phyloP scores from a whole-genome alignment of 306 rosid genomes.

The Malus sieversii region DNA sequence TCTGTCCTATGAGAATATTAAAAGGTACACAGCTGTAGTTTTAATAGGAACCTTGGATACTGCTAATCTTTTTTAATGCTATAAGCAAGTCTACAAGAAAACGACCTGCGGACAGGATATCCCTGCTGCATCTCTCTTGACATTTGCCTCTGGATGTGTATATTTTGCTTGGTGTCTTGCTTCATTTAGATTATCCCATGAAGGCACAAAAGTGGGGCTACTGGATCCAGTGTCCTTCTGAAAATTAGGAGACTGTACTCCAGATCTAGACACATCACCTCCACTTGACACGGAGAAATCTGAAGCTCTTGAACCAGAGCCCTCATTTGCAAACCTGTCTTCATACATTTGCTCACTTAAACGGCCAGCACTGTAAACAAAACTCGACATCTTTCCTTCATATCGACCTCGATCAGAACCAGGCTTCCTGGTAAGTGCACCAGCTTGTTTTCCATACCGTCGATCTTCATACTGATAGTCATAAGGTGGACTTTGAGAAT shows the following conservation, averaged over 20 bases:
- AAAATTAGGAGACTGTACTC: conserved; percentile 56
- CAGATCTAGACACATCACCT: conserved; percentile 61
- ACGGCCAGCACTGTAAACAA: conserved; percentile 66
- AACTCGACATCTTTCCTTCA: conserved; percentile 67
- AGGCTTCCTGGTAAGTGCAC: conserved; percentile 66
- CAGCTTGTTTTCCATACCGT: conserved; percentile 72
- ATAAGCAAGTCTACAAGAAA: conserved; percentile 20
- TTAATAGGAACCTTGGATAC: neutral
- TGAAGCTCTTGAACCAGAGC: conserved; percentile 60
- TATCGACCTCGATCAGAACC: conserved; percentile 79
- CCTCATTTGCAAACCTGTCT: conserved; percentile 74
- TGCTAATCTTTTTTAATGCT: neutral
- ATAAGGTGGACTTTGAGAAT: conserved; percentile 98
- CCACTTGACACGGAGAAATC: conserved; percentile 73
- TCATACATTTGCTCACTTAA: conserved; percentile 54
- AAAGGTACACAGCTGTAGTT: neutral
- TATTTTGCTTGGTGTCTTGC: conserved; percentile 34
- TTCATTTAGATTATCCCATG: conserved; percentile 43
- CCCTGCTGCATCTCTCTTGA: conserved; percentile 36
- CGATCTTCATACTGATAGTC: conserved; percentile 93
- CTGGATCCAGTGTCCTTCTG: conserved; percentile 43
- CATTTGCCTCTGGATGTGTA: conserved; percentile 31
- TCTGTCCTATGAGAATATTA: neutral
- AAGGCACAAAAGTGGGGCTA: conserved; percentile 46
- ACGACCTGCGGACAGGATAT: conserved; percentile 39